Evolutionary conservation across 2,329 filamentous ascomycete species (phyloP).

Genomic region (Chrysosporium keratinophilum): DNA sequence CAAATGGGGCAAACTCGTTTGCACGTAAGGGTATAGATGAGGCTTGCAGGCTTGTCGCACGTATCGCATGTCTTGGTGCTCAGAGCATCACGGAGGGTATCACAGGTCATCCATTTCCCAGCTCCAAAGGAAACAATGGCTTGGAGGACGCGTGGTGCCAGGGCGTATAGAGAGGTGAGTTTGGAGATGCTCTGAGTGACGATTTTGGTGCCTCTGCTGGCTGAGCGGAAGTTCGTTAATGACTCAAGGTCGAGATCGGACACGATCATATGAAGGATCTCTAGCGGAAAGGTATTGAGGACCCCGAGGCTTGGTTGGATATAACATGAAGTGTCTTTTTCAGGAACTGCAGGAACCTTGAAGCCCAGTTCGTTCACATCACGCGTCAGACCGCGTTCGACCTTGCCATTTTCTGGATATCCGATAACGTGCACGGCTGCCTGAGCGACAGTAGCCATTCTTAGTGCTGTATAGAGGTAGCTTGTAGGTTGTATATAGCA

Average conservation of each 20-base stretch:
- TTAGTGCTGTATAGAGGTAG: not conserved
- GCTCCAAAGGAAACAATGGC: constrained; percentile 21
- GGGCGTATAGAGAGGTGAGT: constrained; percentile 38
- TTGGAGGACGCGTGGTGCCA: constrained; percentile 23
- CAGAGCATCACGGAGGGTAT: constrained; percentile 19
- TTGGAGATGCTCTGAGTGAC: constrained; percentile 25
- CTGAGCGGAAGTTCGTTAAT: constrained; percentile 24
- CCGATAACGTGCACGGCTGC: not conserved
- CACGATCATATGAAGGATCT: constrained; percentile 22
- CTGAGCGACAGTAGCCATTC: not conserved
- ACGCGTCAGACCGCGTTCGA: not conserved
- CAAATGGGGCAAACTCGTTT: constrained; percentile 27
- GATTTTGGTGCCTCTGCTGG: constrained; percentile 20
- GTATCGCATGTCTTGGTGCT: constrained; percentile 22
- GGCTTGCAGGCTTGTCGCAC: constrained; percentile 24
- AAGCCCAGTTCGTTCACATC: not conserved
- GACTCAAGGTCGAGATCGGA: constrained; percentile 19
- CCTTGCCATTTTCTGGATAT: not conserved
- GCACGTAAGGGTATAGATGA: constrained; percentile 27
- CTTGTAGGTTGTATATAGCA: not conserved
- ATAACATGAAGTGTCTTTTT: not conserved
- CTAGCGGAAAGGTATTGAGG: constrained; percentile 16
- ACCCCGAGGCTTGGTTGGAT: not conserved
- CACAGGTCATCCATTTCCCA: constrained; percentile 19
- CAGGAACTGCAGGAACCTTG: not conserved